A percentile compares a stretch with the other conserved stretches of the same genome.
Evolutionary conservation across 2,329 filamentous ascomycete genomes (phyloP).

Genomic region (Calonectria hawksworthii): DNA sequence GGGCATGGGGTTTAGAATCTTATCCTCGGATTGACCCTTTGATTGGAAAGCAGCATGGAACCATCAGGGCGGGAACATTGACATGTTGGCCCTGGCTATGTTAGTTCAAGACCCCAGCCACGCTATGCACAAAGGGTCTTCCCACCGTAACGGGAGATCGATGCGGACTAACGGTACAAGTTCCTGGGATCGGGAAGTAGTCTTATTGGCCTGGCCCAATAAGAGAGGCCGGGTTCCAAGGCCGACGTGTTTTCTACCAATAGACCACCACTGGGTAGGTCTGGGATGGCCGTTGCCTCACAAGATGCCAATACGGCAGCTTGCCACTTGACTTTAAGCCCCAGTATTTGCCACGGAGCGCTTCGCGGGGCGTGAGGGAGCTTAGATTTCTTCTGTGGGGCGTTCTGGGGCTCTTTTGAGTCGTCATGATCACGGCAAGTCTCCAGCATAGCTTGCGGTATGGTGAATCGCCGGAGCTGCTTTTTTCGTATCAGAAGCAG

Average conservation of each 20-base stretch:
- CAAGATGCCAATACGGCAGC: background rate
- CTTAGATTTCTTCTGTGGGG: background rate
- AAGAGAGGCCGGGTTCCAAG: background rate
- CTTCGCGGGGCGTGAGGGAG: background rate
- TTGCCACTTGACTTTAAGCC: background rate
- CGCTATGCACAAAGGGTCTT: slow-evolving; percentile 44
- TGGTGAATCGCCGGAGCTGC: background rate
- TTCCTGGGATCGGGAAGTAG: slow-evolving; percentile 43
- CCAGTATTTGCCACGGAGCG: background rate
- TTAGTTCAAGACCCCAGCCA: slow-evolving; percentile 17
- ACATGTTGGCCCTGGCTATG: background rate
- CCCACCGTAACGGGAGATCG: slow-evolving; percentile 35
- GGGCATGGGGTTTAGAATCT: background rate
- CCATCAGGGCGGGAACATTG: background rate
- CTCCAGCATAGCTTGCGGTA: background rate
- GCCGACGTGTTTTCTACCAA: background rate
- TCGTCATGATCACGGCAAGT: background rate
- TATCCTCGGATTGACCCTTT: background rate
- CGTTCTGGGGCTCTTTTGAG: background rate
- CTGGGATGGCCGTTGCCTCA: background rate
- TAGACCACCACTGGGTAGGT: background rate
- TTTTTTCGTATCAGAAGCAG: background rate
- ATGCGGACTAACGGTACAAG: slow-evolving; percentile 48
- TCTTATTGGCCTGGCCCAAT: slow-evolving; percentile 31
- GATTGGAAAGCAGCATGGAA: background rate